Evolutionary conservation across 176 grass and related monocot genomes (phyloP), one percentile per base, ranked within the genome.

Genomic region (Oryza glumipatula): DNA sequence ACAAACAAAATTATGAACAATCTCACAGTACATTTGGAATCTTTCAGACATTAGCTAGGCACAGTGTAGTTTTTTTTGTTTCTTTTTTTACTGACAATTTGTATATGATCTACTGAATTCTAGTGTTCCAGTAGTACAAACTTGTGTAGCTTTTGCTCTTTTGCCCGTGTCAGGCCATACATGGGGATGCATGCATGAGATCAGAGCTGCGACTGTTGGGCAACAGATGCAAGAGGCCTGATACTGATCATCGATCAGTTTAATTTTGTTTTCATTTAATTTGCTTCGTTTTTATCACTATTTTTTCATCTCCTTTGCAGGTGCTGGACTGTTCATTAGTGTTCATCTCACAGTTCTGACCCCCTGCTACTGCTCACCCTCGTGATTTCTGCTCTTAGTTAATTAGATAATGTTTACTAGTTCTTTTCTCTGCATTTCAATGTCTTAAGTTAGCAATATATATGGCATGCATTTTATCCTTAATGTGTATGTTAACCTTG

Each of bases 181-280:
- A 81, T 90, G 81, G 90, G 81, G 81, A 77, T 43, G 70, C 77
- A 76, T 72, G 28, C 73, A 49, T 78, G 75, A 56, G 73, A 84
- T 47, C 32, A 76, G 32, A 47, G 32, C 49, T 71, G 70, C 76
- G 28, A 92, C 90, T 92, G 65, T 85, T 92, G 56, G 85, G 67
- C 87, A 85, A 94, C 78, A 92, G 87, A 86, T 58, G 79, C 69
- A 74, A 88, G 80, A 73, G 64, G 75, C 12, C 47, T 49, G 14
- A 41, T 3, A 87, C 65, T 19, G 19, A 77, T 8, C 54, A 77
- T 8, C 54, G 6, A 21, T 58, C 54, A 58, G n/a, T 11, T 51
- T 73, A 28, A 16, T 66, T 45, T 48, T 36, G 16, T 15, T 65
- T 43, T 14, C 28, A 1, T 49, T 64, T 64, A 44, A 44, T 44